Evolutionary conservation across 768 basidiomycete species (phyloP), one percentile per base, ranked within the genome.

Genomic region (Lentinus tigrinus): DNA sequence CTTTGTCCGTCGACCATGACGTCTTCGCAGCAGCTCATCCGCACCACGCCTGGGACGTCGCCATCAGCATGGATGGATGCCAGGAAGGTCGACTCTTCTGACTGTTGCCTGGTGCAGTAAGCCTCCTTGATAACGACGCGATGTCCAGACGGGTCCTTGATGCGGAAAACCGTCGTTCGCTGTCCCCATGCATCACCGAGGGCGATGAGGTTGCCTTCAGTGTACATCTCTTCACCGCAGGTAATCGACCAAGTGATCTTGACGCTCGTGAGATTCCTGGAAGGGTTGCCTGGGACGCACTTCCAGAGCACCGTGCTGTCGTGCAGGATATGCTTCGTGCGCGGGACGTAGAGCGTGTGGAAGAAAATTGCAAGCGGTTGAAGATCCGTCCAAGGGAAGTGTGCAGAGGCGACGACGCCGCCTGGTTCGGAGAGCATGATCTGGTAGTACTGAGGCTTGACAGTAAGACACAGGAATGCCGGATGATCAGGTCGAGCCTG

Each of bases 51-150:
- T 1, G 47, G 55, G 21, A 49, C 9, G 14, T 28, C 38, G 1
- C 55, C 55, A 0, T 49, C 38, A 2, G 23, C 27, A 31, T 56
- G 55, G 28, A 49, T 36, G n/a, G 6, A 7, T 3, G 42, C 21
- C 13, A 8, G 14, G 5, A 56, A 14, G 11, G 34, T 76, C 77
- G 77, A 78, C 78, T 77, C 80, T 75, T 81, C 81, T 11, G 6
- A 7, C 1, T 7, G 11, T 6, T 11, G 31, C 6, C 31, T 6
- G 31, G 6, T 6, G 3, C 31, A 11, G 3, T 31, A 31, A 7
- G 31, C 11, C 31, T 31, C 31, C 31, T 31, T 31, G 3, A 31
- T 31, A 11, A 31, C 7, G 1, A 7, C 1, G 31, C 11, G 7
- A 3, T 31, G 7, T 11, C 1, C 6, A 3, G 31, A 3, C 3